phyloP scores from a whole-genome alignment of 352 stramenopile species.

The Globisporangium spiculum region DNA sequence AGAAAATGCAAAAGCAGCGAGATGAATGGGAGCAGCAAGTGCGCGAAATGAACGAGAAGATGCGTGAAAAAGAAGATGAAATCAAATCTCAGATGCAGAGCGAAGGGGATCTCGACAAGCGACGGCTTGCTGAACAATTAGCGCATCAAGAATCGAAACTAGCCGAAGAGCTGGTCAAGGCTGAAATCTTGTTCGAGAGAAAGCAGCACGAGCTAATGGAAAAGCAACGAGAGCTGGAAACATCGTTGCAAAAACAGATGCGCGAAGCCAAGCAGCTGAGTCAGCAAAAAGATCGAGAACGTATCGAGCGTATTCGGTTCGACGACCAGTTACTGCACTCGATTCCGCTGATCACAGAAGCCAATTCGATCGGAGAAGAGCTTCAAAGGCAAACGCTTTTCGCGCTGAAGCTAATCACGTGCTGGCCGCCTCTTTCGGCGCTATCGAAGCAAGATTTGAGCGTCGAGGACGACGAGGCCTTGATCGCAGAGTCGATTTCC shows the following conservation, averaged over 20 bases:
- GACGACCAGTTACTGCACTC: constrained; percentile 76
- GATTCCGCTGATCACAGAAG: constrained; percentile 83
- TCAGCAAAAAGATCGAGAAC: constrained; percentile 74
- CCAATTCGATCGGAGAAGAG: constrained; percentile 84
- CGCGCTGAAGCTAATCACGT: constrained; percentile 64
- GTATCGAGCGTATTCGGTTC: constrained; percentile 63
- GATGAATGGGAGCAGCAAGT: constrained; percentile 78
- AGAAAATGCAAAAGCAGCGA: constrained; percentile 57
- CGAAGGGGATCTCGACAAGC: constrained; percentile 76
- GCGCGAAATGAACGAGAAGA: constrained; percentile 62
- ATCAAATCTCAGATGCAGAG: constrained; percentile 74
- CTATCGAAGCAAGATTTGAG: constrained; percentile 27
- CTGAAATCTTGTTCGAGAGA: constrained; percentile 71
- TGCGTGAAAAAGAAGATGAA: constrained; percentile 66
- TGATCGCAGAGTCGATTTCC: constrained; percentile 45
- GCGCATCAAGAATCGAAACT: constrained; percentile 75
- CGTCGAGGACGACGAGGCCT: constrained; percentile 58
- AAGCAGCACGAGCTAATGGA: constrained; percentile 70
- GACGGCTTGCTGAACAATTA: constrained; percentile 65
- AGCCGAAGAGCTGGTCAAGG: constrained; percentile 72
- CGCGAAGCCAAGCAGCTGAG: constrained; percentile 62
- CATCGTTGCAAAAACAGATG: constrained; percentile 78
- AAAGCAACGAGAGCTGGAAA: constrained; percentile 65
- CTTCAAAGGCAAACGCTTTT: constrained; percentile 67
- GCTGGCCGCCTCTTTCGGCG: constrained; percentile 22